Evolutionary conservation across 345 rosid genomes (phyloP).

Genomic region (Eucalyptus erythrocorys): DNA sequence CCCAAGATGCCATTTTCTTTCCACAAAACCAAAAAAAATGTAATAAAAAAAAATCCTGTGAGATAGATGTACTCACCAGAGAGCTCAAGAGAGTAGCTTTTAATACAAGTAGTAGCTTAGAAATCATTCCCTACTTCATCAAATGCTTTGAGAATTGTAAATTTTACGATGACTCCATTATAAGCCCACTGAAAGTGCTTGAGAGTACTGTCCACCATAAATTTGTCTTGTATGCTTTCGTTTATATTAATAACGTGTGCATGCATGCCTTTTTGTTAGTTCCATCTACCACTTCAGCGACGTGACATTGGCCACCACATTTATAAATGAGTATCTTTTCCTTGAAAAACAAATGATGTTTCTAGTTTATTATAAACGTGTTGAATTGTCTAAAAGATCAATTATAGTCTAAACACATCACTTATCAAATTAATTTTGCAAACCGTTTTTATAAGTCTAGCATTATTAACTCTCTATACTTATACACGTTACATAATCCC

Average conservation of each 20-base stretch:
- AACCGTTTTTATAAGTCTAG: no score
- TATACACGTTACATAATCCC: no score
- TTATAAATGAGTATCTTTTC: not conserved
- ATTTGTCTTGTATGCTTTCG: no score
- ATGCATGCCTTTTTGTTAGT: no score
- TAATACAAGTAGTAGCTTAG: not conserved
- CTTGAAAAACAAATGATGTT: no score
- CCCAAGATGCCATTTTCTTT: not conserved
- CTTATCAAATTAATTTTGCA: no score
- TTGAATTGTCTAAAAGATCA: no score
- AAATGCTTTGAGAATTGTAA: not conserved
- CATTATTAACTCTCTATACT: no score
- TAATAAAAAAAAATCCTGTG: not conserved
- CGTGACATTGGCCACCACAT: not conserved
- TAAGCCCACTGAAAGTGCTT: not conserved
- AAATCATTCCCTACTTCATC: not conserved
- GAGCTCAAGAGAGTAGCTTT: not conserved
- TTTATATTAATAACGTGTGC: no score
- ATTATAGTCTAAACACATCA: no score
- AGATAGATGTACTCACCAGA: not conserved
- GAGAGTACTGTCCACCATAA: no score
- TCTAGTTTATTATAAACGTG: not conserved
- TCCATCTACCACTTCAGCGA: not conserved
- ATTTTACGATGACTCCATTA: not conserved
- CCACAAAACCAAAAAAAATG: not conserved